Conservation (phyloP, 2,329 filamentous ascomycete species). For the Apiospora koreana region DNA sequence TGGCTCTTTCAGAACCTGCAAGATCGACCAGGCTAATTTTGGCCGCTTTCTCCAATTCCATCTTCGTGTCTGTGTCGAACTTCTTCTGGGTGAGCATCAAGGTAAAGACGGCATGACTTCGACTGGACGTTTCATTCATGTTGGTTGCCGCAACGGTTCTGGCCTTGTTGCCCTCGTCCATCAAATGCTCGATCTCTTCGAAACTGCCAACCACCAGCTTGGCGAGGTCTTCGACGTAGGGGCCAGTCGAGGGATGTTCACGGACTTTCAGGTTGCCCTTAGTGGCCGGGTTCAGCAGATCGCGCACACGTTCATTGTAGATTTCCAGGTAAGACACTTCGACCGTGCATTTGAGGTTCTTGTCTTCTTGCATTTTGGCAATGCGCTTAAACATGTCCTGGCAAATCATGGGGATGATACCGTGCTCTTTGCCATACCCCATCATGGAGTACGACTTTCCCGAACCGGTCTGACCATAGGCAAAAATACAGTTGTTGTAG, state of each 20-base stretch:
- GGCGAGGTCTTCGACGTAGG: conserved; percentile 96
- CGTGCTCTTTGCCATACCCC: conserved; percentile 94
- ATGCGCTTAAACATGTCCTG: conserved; percentile 97
- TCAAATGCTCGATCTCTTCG: conserved; percentile 92
- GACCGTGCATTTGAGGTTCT: conserved; percentile 82
- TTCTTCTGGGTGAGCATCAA: conserved; percentile 93
- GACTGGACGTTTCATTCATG: conserved; percentile 99
- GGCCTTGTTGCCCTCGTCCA: conserved; percentile 99
- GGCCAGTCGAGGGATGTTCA: conserved; percentile 95
- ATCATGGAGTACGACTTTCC: conserved; percentile 99
- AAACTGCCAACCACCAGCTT: conserved; percentile 94
- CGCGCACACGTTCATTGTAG: conserved; percentile 96
- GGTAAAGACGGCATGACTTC: conserved; percentile 97
- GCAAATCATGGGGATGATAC: conserved; percentile 96
- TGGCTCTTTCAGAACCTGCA: conserved; percentile 94
- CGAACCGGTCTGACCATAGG: conserved; percentile 96
- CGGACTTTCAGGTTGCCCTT: conserved; percentile 97
- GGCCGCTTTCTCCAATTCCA: conserved; percentile 96
- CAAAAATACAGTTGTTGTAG: conserved; percentile 99
- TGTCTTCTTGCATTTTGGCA: conserved; percentile 66
- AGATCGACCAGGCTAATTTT: conserved; percentile 98
- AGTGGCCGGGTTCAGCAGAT: conserved; percentile 90
- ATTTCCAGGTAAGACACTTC: conserved; percentile 99
- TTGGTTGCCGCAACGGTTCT: conserved; percentile 97
- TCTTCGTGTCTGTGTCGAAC: conserved; percentile 86